Conservation (phyloP, 2,329 filamentous ascomycete genomes). For the Sarocladium kiliense region DNA sequence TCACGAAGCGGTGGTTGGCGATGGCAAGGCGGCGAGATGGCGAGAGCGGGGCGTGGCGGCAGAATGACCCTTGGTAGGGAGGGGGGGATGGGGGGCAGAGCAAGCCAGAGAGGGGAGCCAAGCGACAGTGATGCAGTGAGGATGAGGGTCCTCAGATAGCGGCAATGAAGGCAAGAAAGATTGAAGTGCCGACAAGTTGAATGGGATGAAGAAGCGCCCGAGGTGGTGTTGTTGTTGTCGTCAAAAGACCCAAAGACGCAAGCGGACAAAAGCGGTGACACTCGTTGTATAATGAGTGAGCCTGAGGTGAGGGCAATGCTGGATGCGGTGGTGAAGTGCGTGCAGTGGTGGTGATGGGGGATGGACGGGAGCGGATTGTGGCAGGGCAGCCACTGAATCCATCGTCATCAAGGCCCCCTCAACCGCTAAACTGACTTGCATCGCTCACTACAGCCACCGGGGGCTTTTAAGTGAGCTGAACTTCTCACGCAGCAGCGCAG, state of each 20-base stretch:
- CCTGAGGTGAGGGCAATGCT: background rate
- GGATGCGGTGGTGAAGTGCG: background rate
- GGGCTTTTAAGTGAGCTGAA: background rate
- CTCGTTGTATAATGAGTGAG: background rate
- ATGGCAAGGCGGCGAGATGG: constrained; percentile 5
- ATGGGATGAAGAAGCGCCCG: background rate
- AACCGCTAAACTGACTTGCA: background rate
- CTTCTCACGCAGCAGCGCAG: background rate
- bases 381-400: background rate
- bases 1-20: constrained; percentile 1
- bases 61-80: constrained; percentile 6
- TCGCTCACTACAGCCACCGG: background rate
- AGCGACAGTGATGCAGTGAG: constrained; percentile 4
- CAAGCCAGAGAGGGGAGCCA: constrained; percentile 4
- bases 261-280: constrained; percentile 1
- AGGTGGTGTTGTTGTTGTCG: background rate
- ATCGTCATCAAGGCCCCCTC: no score
- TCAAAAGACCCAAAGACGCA: background rate
- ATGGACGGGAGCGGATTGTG: constrained; percentile 1
- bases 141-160: background rate
- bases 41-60: constrained; percentile 8
- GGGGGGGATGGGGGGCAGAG: background rate
- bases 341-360: background rate
- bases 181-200: background rate
- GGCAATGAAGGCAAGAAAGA: background rate